These are phyloP conservation scores for Theileria annulata DNA, from an alignment of 169 alveolate species.

Conservation along the genomic window DNA sequence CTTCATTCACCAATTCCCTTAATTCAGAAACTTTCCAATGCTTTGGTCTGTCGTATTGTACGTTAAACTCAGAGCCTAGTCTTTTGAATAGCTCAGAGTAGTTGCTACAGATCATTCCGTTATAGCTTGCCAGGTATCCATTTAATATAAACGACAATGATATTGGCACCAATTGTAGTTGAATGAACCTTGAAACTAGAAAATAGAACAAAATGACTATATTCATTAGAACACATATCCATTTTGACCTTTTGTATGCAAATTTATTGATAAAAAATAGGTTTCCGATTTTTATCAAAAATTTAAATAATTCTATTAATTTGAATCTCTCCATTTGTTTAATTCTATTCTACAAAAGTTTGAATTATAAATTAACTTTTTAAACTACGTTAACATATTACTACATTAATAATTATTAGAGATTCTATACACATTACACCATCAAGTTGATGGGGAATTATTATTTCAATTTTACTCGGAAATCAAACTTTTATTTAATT, in stretches of 20 bases:
- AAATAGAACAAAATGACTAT: neutral
- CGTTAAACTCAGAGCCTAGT: constrained; percentile 11
- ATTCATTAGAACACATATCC: neutral
- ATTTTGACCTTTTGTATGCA: constrained; percentile 2
- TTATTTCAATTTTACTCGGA: neutral
- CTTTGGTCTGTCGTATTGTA: neutral
- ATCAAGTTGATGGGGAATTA: constrained; percentile 10
- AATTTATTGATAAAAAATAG: neutral
- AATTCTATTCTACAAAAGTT: neutral
- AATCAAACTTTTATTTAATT: neutral
- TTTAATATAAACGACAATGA: constrained; percentile 6
- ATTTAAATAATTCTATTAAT: neutral
- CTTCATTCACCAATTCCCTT: constrained; percentile 12
- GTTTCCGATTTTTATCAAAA: constrained; percentile 14
- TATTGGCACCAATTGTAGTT: constrained; percentile 17
- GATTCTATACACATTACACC: constrained; percentile 14
- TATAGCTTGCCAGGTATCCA: neutral
- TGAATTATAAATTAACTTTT: neutral
- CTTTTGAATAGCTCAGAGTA: constrained; percentile 9
- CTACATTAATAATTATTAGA: neutral
- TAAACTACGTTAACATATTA: neutral
- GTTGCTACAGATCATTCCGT: neutral
- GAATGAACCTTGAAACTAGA: neutral
- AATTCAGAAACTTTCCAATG: constrained; percentile 9
- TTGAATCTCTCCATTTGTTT: neutral